These are phyloP conservation scores for Aspergillus sp. DNA, from an alignment of 2,329 filamentous ascomycete species.

Conservation along the genomic window DNA sequence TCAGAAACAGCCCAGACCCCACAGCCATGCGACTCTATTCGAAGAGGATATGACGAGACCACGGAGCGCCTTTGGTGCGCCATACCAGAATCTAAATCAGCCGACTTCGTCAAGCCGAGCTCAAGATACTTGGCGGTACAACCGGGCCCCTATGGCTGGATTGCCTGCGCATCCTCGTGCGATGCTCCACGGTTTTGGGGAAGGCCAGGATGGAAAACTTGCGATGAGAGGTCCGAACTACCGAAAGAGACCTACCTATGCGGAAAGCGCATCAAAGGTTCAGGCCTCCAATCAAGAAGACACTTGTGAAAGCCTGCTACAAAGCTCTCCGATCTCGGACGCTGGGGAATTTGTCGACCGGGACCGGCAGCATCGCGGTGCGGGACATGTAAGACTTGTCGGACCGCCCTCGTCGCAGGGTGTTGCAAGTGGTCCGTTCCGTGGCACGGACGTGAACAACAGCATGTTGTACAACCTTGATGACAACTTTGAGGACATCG, in stretches of 20 bases:
- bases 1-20: constrained; percentile 23
- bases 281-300: constrained; percentile 11
- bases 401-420: constrained; percentile 19
- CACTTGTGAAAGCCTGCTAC: constrained; percentile 2
- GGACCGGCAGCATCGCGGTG: constrained; percentile 17
- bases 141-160: constrained; percentile 25
- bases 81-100: constrained; percentile 14
- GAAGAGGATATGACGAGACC: constrained; percentile 39
- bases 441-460: constrained; percentile 10
- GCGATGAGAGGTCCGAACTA: constrained; percentile 12
- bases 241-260: constrained; percentile 17
- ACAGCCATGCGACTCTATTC: constrained; percentile 39
- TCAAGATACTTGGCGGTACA: constrained; percentile 8
- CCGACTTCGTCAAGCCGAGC: constrained; percentile 5
- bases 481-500: constrained; percentile 29
- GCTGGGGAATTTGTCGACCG: constrained; percentile 19
- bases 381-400: constrained; percentile 10
- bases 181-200: constrained; percentile 31
- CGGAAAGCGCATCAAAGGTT: constrained; percentile 13
- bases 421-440: constrained; percentile 13
- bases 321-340: constrained; percentile 9
- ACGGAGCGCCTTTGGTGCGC: constrained; percentile 18
- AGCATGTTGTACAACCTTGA: constrained; percentile 12
- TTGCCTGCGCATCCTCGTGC: constrained; percentile 41
- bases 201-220: constrained; percentile 18